These are phyloP conservation scores for Haplographium delicatum DNA, from an alignment of 495 filamentous ascomycete species.

Conservation along the genomic window DNA sequence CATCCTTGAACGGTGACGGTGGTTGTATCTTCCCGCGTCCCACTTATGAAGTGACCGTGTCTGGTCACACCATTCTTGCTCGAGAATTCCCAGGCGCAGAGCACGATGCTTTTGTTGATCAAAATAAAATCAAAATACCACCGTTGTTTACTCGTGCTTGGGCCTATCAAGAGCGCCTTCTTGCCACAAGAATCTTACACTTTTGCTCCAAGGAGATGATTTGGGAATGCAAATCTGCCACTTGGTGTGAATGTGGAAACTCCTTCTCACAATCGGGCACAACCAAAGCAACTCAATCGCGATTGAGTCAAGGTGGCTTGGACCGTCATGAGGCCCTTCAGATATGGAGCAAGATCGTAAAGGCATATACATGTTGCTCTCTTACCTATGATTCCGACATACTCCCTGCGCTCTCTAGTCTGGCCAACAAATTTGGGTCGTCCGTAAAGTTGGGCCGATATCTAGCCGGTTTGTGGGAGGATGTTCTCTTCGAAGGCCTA, in stretches of 20 bases:
- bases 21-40: background rate
- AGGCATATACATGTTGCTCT: background rate
- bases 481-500: background rate
- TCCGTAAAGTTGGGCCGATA: background rate
- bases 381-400: background rate
- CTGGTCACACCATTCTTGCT: too few relatives aligned
- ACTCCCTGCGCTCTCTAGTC: background rate
- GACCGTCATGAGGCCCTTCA: background rate
- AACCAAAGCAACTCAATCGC: background rate
- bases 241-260: conserved; percentile 19
- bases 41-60: too few relatives aligned
- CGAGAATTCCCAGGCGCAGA: background rate
- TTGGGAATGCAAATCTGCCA: conserved; percentile 24
- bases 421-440: background rate
- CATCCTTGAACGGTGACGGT: background rate
- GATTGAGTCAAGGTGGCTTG: background rate
- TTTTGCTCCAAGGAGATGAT: conserved; percentile 1
- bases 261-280: background rate
- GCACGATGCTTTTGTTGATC: background rate
- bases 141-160: conserved; percentile 1
- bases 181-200: background rate
- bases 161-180: conserved; percentile 6
- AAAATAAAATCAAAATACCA: background rate
- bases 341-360: background rate
- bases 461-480: conserved; percentile 4